A percentile compares a stretch with the other conserved stretches of the same genome.
These are phyloP conservation scores for Vanrija pseudolonga DNA, from an alignment of 1,284 basidiomycete species.

Conservation along the genomic window DNA sequence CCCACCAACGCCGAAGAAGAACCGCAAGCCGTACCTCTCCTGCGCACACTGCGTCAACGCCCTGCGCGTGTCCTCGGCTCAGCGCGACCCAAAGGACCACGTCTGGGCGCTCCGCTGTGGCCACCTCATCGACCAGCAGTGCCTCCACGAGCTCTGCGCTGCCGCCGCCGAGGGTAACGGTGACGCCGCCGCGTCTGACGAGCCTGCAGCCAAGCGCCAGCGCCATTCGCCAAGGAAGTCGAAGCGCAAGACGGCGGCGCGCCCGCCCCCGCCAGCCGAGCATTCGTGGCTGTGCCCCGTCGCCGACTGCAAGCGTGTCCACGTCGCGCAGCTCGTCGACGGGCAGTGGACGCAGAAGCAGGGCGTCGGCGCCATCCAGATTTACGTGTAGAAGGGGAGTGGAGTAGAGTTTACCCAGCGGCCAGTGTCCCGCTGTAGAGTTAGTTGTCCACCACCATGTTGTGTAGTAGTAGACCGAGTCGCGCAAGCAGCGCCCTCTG, in stretches of 20 bases:
- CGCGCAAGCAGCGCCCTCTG: too few species aligned
- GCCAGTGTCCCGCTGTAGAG: too few species aligned
- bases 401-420: too few species aligned
- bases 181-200: neutral
- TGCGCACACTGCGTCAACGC: constrained; percentile 40
- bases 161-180: neutral
- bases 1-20: constrained; percentile 1
- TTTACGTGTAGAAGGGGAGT: constrained; percentile 25
- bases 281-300: constrained; percentile 37
- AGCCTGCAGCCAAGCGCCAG: neutral
- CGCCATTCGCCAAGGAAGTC: neutral
- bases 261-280: constrained; percentile 12
- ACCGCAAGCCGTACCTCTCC: constrained; percentile 26
- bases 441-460: too few species aligned
- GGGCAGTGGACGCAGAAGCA: constrained; percentile 31
- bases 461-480: too few species aligned
- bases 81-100: constrained; percentile 30
- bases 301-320: constrained; percentile 25
- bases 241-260: neutral
- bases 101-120: constrained; percentile 47
- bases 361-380: constrained; percentile 32
- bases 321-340: constrained; percentile 23
- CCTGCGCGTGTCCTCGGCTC: constrained; percentile 34
- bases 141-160: constrained; percentile 23
- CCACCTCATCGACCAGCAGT: constrained; percentile 46